A percentile compares a stretch with the other conserved stretches of the same genome.
These are phyloP conservation scores for Magnaporthiopsis rhizophila DNA, from an alignment of 2,329 filamentous ascomycete genomes.

Conservation along the genomic window DNA sequence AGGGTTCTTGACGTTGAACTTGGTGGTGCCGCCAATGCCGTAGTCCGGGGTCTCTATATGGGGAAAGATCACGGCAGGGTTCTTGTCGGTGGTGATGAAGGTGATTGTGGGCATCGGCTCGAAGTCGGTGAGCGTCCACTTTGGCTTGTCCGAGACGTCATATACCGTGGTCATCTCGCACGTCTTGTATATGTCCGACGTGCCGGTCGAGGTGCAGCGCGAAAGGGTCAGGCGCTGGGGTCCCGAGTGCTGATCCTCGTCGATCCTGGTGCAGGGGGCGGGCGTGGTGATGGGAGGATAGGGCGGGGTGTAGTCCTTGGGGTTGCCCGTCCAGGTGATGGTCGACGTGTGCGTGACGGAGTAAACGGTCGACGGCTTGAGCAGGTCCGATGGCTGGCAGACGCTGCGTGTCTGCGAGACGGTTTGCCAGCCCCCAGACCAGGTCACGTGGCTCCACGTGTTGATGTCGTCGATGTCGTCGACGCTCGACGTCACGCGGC, in stretches of 20 bases:
- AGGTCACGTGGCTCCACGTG: conserved; percentile 1
- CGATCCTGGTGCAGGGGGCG: conserved; percentile 25
- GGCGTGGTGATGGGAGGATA: conserved; percentile 33
- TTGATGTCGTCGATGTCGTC: neutral
- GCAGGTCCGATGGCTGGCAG: conserved; percentile 16
- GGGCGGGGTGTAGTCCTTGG: conserved; percentile 37
- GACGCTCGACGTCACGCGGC: neutral
- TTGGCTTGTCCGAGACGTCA: conserved; percentile 3
- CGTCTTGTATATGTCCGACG: conserved; percentile 5
- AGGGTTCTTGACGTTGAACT: conserved; percentile 12
- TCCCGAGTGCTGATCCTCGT: neutral
- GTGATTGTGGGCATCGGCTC: conserved; percentile 22
- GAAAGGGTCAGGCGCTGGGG: conserved; percentile 10
- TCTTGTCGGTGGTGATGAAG: conserved; percentile 46
- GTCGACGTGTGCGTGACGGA: conserved; percentile 41
- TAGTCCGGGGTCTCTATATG: conserved; percentile 31
- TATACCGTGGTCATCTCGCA: conserved; percentile 9
- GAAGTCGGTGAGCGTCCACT: conserved; percentile 7
- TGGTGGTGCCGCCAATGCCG: conserved; percentile 18
- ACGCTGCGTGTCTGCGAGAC: conserved; percentile 9
- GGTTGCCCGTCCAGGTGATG: conserved; percentile 38
- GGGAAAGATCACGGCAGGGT: conserved; percentile 40
- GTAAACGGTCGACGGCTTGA: conserved; percentile 23
- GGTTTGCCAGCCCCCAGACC: conserved; percentile 6
- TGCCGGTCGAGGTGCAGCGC: conserved; percentile 10